A percentile compares a stretch with the other conserved stretches of the same genome.
Conservation (phyloP, 1,284 basidiomycete genomes). For the Jaminaea rosea region DNA sequence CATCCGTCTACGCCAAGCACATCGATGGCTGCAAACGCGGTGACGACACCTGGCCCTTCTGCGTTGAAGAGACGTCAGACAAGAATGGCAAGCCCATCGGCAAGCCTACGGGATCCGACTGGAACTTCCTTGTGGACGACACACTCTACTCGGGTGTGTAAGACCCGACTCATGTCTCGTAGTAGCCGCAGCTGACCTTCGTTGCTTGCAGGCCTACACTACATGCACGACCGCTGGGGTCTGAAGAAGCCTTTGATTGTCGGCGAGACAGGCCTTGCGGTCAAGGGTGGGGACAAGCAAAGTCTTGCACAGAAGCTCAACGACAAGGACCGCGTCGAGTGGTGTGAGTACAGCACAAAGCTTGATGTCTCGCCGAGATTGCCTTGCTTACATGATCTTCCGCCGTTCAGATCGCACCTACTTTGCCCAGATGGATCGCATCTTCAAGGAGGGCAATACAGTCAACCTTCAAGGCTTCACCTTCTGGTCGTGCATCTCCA, state of each 20-base stretch:
- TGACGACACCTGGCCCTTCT: constrained; percentile 10
- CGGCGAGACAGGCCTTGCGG: constrained; percentile 10
- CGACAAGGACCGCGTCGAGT: constrained; percentile 10
- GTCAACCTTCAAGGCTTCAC: constrained; percentile 8
- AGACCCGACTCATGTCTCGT: not conserved
- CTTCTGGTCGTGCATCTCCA: constrained; percentile 10
- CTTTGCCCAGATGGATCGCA: constrained; percentile 5
- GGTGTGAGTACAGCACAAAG: no score
- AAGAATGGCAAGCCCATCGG: constrained; percentile 4
- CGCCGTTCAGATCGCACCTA: no score
- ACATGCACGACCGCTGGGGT: constrained; percentile 5
- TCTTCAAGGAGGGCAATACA: constrained; percentile 3
- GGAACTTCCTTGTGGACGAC: constrained; percentile 11
- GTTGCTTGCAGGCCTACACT: constrained; percentile 1
- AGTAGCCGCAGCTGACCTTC: no score
- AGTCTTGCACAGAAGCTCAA: constrained; percentile 2
- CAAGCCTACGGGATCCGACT: constrained; percentile 3
- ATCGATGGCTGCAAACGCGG: no score
- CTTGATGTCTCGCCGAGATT: no score
- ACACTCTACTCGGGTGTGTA: constrained; percentile 1
- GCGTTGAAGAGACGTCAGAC: not conserved
- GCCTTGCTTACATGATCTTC: no score
- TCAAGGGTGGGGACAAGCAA: not conserved
- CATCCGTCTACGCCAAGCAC: constrained; percentile 5
- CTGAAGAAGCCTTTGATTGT: constrained; percentile 3